Evolutionary conservation across 257 asterid species (phyloP).

Genomic region (Rauvolfia tetraphylla): DNA sequence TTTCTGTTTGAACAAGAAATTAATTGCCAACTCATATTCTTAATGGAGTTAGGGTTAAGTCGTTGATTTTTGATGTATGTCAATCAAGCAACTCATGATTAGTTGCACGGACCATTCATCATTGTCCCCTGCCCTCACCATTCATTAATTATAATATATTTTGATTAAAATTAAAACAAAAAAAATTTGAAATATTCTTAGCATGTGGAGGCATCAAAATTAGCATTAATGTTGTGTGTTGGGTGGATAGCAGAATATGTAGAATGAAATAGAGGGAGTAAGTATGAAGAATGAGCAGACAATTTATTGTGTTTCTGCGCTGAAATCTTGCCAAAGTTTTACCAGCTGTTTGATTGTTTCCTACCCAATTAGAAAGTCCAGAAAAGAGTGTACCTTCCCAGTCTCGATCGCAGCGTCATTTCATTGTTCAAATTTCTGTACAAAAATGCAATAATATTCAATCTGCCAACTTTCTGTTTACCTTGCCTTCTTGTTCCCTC

Average conservation of each 20-base stretch:
- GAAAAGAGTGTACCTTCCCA: neutral
- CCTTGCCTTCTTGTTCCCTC: constrained; percentile 16
- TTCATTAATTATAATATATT: too few species aligned
- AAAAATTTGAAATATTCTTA: too few species aligned
- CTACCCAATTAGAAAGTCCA: neutral
- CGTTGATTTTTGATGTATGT: neutral
- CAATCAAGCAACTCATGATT: constrained; percentile 8
- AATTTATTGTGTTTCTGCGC: neutral
- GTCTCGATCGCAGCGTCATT: too few species aligned
- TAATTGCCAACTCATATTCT: constrained; percentile 14
- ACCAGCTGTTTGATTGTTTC: neutral
- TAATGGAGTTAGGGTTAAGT: neutral
- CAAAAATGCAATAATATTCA: constrained; percentile 8
- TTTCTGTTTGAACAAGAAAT: neutral
- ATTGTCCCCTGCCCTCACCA: constrained; percentile 4
- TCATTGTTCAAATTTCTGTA: neutral
- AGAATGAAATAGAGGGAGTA: too few species aligned
- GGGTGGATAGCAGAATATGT: too few species aligned
- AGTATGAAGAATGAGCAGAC: neutral
- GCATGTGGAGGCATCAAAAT: too few species aligned
- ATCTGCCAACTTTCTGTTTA: constrained; percentile 11
- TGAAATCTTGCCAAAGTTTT: constrained; percentile 6
- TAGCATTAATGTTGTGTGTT: too few species aligned
- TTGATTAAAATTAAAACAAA: too few species aligned
- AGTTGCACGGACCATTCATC: neutral